These are phyloP conservation scores for Candida golubevii DNA, from an alignment of 805 yeast species.

Conservation along the genomic window DNA sequence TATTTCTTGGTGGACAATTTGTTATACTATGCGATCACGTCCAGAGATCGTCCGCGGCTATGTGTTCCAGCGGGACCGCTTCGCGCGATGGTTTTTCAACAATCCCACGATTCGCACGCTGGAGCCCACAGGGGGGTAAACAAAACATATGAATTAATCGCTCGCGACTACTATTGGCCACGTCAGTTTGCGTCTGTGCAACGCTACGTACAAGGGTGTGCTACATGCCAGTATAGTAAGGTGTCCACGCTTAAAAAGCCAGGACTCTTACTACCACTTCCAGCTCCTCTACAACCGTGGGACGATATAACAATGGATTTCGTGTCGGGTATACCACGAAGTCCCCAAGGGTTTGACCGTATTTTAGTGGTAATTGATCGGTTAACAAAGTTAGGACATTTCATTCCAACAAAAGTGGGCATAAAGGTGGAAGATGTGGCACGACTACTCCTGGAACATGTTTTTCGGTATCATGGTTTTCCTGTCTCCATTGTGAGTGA, in stretches of 20 bases:
- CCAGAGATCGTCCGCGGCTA: background rate
- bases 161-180: background rate
- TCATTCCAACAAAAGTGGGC: background rate
- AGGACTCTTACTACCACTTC: background rate
- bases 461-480: background rate
- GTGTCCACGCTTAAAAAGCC: background rate
- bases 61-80: background rate
- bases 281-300: background rate
- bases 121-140: background rate
- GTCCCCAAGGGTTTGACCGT: background rate
- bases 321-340: background rate
- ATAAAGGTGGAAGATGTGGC: background rate
- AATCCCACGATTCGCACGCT: background rate
- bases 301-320: background rate
- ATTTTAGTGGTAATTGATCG: background rate
- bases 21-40: background rate
- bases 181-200: background rate
- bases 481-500: background rate
- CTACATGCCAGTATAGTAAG: background rate
- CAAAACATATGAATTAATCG: background rate
- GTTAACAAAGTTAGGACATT: background rate
- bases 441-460: background rate
- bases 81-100: background rate
- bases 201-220: background rate
- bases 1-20: background rate